Conservation (phyloP, 805 yeast genomes). For the Yamadazyma endophytica region DNA sequence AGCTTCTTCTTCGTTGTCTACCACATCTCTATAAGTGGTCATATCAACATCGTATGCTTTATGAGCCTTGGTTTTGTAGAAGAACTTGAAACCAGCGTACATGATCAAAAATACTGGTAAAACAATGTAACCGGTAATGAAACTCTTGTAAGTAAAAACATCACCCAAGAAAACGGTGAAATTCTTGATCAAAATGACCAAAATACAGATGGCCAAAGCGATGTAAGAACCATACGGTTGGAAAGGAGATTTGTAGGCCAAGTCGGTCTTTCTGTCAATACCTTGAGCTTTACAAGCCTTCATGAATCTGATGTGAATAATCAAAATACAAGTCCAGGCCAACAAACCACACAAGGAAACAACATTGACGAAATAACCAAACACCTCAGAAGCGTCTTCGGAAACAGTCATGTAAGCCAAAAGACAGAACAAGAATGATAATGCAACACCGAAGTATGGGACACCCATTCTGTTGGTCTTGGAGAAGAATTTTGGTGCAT, state of each 20-base stretch:
- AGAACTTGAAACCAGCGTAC: slow-evolving; percentile 57
- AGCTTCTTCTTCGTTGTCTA: slow-evolving; percentile 49
- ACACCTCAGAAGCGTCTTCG: slow-evolving; percentile 51
- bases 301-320: slow-evolving; percentile 64
- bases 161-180: slow-evolving; percentile 66
- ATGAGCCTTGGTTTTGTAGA: slow-evolving; percentile 45
- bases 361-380: slow-evolving; percentile 68
- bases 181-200: slow-evolving; percentile 62
- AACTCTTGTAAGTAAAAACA: slow-evolving; percentile 54
- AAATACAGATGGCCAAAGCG: slow-evolving; percentile 49
- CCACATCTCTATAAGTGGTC: slow-evolving; percentile 50
- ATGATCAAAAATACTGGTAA: slow-evolving; percentile 59
- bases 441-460: slow-evolving; percentile 55
- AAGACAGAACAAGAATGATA: slow-evolving; percentile 52
- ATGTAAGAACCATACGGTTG: slow-evolving; percentile 66
- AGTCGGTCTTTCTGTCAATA: slow-evolving; percentile 44
- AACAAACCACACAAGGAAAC: slow-evolving; percentile 72
- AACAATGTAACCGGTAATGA: slow-evolving; percentile 77
- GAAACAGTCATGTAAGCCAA: slow-evolving; percentile 71
- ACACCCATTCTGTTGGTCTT: slow-evolving; percentile 67
- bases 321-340: slow-evolving; percentile 69
- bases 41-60: slow-evolving; percentile 59
- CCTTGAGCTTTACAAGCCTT: slow-evolving; percentile 68
- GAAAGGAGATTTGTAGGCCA: slow-evolving; percentile 61
- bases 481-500: slow-evolving; percentile 67